Percentiles rank a stretch among this genome's conserved stretches.
Evolutionary conservation across 768 basidiomycete genomes (phyloP).

Genomic region (Strobilomyces echinocephalus): DNA sequence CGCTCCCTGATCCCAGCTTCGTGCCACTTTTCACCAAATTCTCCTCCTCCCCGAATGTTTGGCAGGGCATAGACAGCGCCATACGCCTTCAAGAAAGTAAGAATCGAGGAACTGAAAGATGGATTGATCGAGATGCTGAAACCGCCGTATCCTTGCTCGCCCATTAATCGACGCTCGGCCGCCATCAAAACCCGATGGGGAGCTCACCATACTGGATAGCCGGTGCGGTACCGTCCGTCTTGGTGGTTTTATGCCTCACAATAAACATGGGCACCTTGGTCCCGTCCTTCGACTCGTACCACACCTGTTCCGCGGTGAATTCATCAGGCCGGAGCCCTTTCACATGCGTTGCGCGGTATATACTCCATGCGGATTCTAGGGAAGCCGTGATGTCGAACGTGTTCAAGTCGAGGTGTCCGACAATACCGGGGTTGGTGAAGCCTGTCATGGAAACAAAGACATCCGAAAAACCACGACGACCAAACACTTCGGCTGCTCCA

Average conservation of each 20-base stretch:
- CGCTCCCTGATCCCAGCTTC: constrained; percentile 61
- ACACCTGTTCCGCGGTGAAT: constrained; percentile 71
- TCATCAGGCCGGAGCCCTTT: constrained; percentile 61
- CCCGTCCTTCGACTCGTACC: constrained; percentile 76
- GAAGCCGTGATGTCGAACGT: constrained; percentile 19
- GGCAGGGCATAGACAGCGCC: constrained; percentile 59
- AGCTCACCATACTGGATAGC: constrained; percentile 68
- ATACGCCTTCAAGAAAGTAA: constrained; percentile 72
- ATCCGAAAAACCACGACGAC: constrained; percentile 49
- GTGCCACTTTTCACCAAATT: constrained; percentile 88
- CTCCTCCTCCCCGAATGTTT: constrained; percentile 64
- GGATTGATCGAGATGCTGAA: constrained; percentile 70
- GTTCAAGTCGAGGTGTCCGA: constrained; percentile 58
- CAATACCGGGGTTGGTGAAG: constrained; percentile 69
- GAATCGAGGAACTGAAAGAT: constrained; percentile 63
- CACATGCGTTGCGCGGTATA: constrained; percentile 54
- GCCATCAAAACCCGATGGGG: neutral
- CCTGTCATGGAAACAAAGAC: constrained; percentile 62
- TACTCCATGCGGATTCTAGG: constrained; percentile 51
- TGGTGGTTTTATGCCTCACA: constrained; percentile 66
- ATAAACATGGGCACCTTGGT: constrained; percentile 84
- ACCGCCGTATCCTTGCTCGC: constrained; percentile 66
- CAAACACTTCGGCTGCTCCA: constrained; percentile 53
- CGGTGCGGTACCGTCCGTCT: constrained; percentile 69
- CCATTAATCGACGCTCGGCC: neutral